Base-by-base conservation (phyloP, 148 eudicot species). In the Euryodendron excelsum region DNA sequence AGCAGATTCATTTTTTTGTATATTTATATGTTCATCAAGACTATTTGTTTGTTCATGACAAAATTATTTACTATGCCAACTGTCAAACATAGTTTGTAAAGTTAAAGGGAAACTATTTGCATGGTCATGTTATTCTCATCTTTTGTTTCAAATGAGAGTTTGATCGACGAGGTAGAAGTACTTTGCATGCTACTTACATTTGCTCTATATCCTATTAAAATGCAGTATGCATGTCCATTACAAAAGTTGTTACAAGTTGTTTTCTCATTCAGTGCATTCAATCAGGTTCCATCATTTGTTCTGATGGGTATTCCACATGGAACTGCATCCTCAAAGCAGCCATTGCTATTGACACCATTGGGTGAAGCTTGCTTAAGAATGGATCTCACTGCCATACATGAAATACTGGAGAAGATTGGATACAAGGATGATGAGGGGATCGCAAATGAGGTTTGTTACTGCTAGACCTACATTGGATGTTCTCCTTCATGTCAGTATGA, bases 381-480 rank as follows among this genome's bases (percentile, higher is more conserved):
- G 84, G 94, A 91, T 86, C 88, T 89, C 62, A 91, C 94, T 7
- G 92, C 94, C 67, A 84, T 91, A 74, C 92, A 89, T 73, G 91
- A 91, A 75, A 86, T 91, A 69, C 67, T 89, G 65, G 94, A 91
- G 77, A 89, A 89, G 81, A 79, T 73, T 68, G 92, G 94, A 52
- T 91, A 91, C 85, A 88, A 89, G 77, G 92, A 89, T 37, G 94
- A 91, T 73, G 94, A 91, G 71, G 94, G 94, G 31, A 83, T 89
- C 45, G 88, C 89, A 8, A 89, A 89, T 62, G 94, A 90, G 90
- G 94, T 90, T 72, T 79, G 50, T 68, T 63, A 30, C 75, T 44
- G 37, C 78, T 12, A 15, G 39, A 56, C 64, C 50, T 55, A n/a
- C 20, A 74, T 37, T 74, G 23, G 59, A 74, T 27, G 33, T 58